Evolutionary conservation across 139 green algal genomes (phyloP), one percentile per base, ranked within the genome.

Genomic region (Edaphochlamys debaryana): DNA sequence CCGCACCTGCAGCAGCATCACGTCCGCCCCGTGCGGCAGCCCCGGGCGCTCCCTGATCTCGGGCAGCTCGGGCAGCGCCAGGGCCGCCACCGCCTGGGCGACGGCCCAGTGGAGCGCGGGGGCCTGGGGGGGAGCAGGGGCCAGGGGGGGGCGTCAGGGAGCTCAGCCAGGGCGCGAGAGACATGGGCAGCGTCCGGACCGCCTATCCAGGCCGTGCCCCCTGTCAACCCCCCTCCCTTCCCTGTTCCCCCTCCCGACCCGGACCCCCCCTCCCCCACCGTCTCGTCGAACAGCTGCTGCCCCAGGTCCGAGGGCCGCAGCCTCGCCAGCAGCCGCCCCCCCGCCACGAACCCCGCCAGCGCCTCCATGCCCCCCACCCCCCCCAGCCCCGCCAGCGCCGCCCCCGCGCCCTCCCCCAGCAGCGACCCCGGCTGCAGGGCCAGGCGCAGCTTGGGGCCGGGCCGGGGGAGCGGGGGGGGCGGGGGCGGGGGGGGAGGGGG

Each of bases 81-180:
- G 63, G 20, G 58, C 45, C 0, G 3, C 32, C 17, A 32, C 62
- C 32, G 56, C 64, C 34, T 30, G 36, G 5, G 32, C n/a, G 34
- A 83, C 64, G 64, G 40, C 45, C 64, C 38, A 83, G 64, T 67
- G 17, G 45, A 83, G 77, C 77, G 67, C 77, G n/a, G 77, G 77
- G 77, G 67, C 48, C 77, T 83, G 77, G 52, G 34, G 45, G 77
- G 41, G 30, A 29, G 60, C 19, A 15, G 62, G 41, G 9, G n/a
- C n/a, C 22, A 62, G 62, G 64, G 48, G 17, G 40, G 69, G 29
- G 67, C 9, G 29, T 66, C 4, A 36, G 9, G 9, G 50, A 22
- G 50, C 5, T 29, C 6, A 22, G 50, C 7, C 2, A 19, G 50
- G 50, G 8, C 6, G 7, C 7, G 50, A 3, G 48, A 54, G 48